Conservation (phyloP, 2,329 filamentous ascomycete genomes). For the Alternaria sp. region DNA sequence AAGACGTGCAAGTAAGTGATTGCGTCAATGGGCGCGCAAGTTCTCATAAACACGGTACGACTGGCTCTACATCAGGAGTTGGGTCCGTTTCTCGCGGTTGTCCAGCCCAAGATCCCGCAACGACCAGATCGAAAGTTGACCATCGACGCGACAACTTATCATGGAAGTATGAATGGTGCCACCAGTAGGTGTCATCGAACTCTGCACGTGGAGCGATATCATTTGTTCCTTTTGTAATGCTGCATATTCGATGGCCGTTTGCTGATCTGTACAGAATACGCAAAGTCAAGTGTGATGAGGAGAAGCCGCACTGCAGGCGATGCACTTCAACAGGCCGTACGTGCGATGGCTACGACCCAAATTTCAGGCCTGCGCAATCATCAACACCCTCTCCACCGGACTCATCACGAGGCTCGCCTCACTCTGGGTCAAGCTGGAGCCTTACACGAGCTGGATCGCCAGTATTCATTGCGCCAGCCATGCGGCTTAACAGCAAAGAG, state of each 20-base stretch:
- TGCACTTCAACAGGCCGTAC: slow-evolving; percentile 44
- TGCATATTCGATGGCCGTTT: background rate
- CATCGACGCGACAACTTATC: background rate
- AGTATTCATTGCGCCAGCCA: slow-evolving; percentile 21
- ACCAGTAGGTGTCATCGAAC: background rate
- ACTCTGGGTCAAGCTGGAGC: background rate
- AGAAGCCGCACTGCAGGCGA: slow-evolving; percentile 40
- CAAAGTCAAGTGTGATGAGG: slow-evolving; percentile 46
- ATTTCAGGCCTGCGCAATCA: slow-evolving; percentile 11
- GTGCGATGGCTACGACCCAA: slow-evolving; percentile 42
- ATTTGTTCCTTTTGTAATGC: background rate
- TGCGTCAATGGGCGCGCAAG: background rate
- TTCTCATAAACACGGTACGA: background rate
- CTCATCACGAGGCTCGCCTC: background rate
- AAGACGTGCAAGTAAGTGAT: slow-evolving; percentile 31
- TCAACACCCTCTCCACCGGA: slow-evolving; percentile 7
- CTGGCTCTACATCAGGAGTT: background rate
- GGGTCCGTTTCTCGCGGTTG: background rate
- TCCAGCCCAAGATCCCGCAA: background rate
- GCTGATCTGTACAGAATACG: slow-evolving; percentile 35
- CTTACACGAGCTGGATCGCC: slow-evolving; percentile 16
- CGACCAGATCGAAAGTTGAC: background rate
- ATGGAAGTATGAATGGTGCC: background rate
- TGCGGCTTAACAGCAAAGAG: slow-evolving; percentile 30
- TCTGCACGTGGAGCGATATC: background rate